Percentiles rank a stretch among this genome's conserved stretches.
These are phyloP conservation scores for Backusella circina DNA, from an alignment of 192 early-diverging fungal species.

Conservation along the genomic window DNA sequence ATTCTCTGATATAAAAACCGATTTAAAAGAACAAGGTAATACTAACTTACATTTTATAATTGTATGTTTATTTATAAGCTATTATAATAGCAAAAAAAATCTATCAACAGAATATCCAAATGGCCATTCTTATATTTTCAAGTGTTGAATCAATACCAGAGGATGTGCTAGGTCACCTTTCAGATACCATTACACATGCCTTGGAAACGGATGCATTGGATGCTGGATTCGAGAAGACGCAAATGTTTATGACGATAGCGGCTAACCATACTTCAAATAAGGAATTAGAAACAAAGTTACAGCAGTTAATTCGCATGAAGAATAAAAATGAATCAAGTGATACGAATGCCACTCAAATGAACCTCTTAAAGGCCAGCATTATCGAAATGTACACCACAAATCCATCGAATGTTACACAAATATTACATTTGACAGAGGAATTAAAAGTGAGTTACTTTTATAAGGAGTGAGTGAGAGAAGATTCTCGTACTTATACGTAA, in stretches of 20 bases:
- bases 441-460: conserved; percentile 49
- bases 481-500: conserved; percentile 4
- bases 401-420: conserved; percentile 41
- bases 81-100: conserved; percentile 6
- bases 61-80: neutral
- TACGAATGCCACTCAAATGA: neutral
- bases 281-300: neutral
- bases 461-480: neutral
- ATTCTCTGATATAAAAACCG: neutral
- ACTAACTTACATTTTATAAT: neutral
- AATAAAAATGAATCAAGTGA: neutral
- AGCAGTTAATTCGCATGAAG: neutral
- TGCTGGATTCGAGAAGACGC: neutral
- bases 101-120: conserved; percentile 7
- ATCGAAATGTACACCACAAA: conserved; percentile 73
- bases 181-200: conserved; percentile 44
- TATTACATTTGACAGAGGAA: conserved; percentile 77
- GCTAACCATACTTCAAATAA: neutral
- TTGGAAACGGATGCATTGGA: neutral
- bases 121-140: conserved; percentile 24
- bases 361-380: conserved; percentile 56
- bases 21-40: neutral
- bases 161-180: conserved; percentile 55
- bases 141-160: conserved; percentile 41
- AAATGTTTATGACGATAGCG: neutral